These are phyloP conservation scores for Spergularia marina DNA, from an alignment of 148 eudicot species.

Conservation along the genomic window DNA sequence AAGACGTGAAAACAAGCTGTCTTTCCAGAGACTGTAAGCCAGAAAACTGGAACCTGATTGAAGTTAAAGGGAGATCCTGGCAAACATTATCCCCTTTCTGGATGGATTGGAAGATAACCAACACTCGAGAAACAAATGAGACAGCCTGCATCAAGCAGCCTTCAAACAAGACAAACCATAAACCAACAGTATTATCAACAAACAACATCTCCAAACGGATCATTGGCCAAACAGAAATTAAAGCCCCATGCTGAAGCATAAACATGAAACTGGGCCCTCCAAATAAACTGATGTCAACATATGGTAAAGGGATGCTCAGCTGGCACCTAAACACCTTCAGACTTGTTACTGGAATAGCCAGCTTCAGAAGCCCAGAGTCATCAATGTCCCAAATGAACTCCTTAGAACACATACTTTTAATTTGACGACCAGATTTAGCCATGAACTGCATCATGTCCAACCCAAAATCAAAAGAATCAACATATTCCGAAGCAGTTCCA, in stretches of 20 bases:
- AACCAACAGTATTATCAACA: slow-evolving; percentile 67
- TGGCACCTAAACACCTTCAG: slow-evolving; percentile 34
- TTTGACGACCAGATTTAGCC: slow-evolving; percentile 20
- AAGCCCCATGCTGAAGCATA: slow-evolving; percentile 54
- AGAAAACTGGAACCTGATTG: slow-evolving; percentile 61
- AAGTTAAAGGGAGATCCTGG: slow-evolving; percentile 66
- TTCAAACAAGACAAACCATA: slow-evolving; percentile 78
- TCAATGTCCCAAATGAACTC: slow-evolving; percentile 38
- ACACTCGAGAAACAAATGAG: slow-evolving; percentile 47
- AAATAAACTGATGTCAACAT: slow-evolving; percentile 26
- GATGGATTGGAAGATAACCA: slow-evolving; percentile 48
- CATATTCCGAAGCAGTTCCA: slow-evolving; percentile 22
- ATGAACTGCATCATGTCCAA: slow-evolving; percentile 18
- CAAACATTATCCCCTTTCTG: slow-evolving; percentile 35
- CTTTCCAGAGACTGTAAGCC: slow-evolving; percentile 43
- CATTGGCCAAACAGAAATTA: slow-evolving; percentile 54
- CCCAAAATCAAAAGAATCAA: slow-evolving; percentile 26
- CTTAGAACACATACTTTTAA: slow-evolving; percentile 24
- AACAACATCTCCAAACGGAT: slow-evolving; percentile 78
- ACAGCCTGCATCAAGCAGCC: slow-evolving; percentile 79
- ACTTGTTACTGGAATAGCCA: slow-evolving; percentile 32
- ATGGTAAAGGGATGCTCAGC: slow-evolving; percentile 33
- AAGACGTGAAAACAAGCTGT: slow-evolving; percentile 59
- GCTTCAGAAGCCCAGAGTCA: slow-evolving; percentile 39
- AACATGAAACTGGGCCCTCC: slow-evolving; percentile 34